Percentiles rank a stretch among this genome's conserved stretches.
Evolutionary conservation across 208 protist genomes (phyloP).

Genomic region (Lotmaria passim): DNA sequence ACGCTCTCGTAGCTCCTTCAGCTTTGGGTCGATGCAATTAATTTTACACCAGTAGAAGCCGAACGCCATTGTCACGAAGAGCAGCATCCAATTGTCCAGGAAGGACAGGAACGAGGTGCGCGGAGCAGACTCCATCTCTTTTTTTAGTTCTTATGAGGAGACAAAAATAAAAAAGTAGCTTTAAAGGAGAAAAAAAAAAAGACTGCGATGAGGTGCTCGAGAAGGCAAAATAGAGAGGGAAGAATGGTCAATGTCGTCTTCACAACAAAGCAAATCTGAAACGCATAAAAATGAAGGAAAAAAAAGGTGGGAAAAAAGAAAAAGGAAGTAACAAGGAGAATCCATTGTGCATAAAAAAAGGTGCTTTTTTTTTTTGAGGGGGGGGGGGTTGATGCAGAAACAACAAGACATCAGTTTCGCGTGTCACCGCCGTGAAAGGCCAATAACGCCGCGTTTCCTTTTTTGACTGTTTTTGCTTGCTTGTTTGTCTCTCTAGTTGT

Average conservation of each 20-base stretch:
- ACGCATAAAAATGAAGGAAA: no score
- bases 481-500: no score
- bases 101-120: constrained; percentile 38
- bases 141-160: neutral
- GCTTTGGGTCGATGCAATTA: constrained; percentile 21
- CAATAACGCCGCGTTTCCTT: no score
- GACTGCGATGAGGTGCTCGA: neutral
- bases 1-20: constrained; percentile 16
- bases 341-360: no score
- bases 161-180: neutral
- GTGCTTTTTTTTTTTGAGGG: no score
- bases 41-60: constrained; percentile 35
- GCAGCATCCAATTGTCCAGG: constrained; percentile 55
- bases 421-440: no score
- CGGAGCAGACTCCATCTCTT: neutral
- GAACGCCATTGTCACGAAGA: constrained; percentile 48
- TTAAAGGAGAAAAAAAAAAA: constrained; percentile 8
- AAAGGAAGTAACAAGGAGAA: neutral
- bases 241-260: neutral
- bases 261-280: no score
- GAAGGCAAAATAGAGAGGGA: neutral
- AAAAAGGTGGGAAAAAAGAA: no score
- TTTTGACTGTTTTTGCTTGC: no score
- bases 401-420: no score
- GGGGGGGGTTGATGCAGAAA: no score